Evolutionary conservation across 257 asterid species (phyloP), one percentile per base, ranked within the genome.

Genomic region (Nicotiana tomentosiformis): DNA sequence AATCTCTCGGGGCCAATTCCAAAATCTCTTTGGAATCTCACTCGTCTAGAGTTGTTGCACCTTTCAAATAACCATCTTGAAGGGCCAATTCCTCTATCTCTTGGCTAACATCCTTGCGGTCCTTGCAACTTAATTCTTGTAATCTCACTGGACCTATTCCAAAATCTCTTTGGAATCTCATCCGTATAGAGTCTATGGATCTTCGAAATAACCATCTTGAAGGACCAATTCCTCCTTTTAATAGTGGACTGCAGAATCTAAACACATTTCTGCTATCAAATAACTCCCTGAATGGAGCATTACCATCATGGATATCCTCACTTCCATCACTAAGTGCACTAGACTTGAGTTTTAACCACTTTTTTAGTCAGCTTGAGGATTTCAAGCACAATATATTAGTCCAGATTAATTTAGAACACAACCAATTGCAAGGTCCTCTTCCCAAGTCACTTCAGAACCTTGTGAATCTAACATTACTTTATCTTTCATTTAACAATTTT

Each of bases 381-480:
- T 85, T 85, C 30, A 61, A 84, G 17, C 74, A 55, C 76, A 67
- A 62, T 6, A 62, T 78, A 33, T 23, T 74, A 12, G 35, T 6
- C 3, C 7, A 49, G 26, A 61, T 84, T 72, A 32, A 46, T 53
- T 74, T 84, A 5, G 65, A 32, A 46, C 70, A 16, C 7, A 84
- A 84, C 55, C 55, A 62, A 37, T 4, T 74, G 77, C 58, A 77
- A 37, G 87, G 87, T 7, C 78, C 57, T 17, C 11, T 84, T 60
- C 85, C 85, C 49, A 68, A 58, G 53, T 85, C 88, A 51, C 61
- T 84, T 37, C 43, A 58, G 15, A 74, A 81, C 60, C 87, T 84
- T 29, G 77, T 68, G 51, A 84, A 84, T 29, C 26, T 84, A 61
- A 82, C 83, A 10, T 2, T 8, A 49, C 55, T 49, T 10, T 0